Percentiles rank a stretch among this genome's conserved stretches.
Conservation (phyloP, 148 eudicot genomes). For the Persicaria tinctoria region DNA sequence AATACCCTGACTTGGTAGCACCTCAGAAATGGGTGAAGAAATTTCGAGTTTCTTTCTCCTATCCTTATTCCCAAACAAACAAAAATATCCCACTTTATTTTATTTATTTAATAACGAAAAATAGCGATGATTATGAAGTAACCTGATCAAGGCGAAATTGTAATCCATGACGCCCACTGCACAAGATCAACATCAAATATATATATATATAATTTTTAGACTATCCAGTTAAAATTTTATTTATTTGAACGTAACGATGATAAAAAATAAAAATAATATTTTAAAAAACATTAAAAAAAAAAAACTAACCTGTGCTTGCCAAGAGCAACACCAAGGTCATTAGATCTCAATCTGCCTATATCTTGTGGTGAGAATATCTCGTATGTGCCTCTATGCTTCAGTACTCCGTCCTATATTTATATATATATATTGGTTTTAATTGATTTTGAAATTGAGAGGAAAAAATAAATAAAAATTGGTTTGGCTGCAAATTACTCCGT, state of each 20-base stretch:
- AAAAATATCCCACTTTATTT: too few relatives aligned
- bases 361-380: neutral
- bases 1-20: neutral
- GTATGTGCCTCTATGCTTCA: conserved; percentile 6
- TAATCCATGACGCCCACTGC: neutral
- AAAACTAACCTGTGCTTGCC: neutral
- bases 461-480: too few relatives aligned
- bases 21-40: neutral
- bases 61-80: too few relatives aligned
- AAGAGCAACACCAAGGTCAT: neutral
- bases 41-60: too few relatives aligned
- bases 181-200: neutral
- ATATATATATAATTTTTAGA: neutral
- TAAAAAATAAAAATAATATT: too few relatives aligned
- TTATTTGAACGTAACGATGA: too few relatives aligned
- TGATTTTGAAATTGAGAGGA: too few relatives aligned
- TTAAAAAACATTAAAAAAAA: neutral
- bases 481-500: too few relatives aligned
- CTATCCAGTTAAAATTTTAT: too few relatives aligned
- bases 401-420: neutral
- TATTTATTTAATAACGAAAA: too few relatives aligned
- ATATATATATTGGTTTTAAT: too few relatives aligned
- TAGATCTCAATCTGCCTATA: neutral
- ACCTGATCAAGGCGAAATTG: neutral
- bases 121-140: neutral